Base-by-base conservation (phyloP, 306 rosid species). In the Adenanthera pavonina region DNA sequence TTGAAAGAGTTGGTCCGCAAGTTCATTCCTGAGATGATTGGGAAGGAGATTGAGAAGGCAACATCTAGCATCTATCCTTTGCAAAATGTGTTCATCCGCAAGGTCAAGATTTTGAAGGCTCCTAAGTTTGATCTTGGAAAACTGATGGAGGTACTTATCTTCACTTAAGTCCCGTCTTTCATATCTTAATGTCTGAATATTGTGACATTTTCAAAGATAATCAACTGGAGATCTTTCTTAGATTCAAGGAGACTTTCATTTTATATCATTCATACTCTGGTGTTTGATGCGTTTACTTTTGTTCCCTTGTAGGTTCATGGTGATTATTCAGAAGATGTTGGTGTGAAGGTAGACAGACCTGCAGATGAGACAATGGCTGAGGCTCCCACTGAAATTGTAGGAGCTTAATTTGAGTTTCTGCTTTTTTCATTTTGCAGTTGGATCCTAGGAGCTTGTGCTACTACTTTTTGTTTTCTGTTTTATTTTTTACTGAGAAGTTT, bases 41-140 rank as follows among this genome's bases (percentile, higher is more conserved):
- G 97, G n/a, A 95, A 91, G 57, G 97, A 91, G 72, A 91, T 95
- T 47, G 98, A 94, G 89, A 94, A 94, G 87, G 90, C 94, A 33
- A 93, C 99, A 0, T 62, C 82, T 6, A 79, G 95, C 64, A 95
- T 95, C 89, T 95, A 89, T 60, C 99, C 97, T 5, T 75, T 93
- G 46, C 97, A 95, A 81, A 91, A 95, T 54, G 97, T 95, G 30
- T 95, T 91, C 82, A 92, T 95, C 30, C 79, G 97, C 2, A 95
- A 95, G 81, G 99, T 93, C 57, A 95, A 93, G 89, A 93, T 95
- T 84, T 87, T 95, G 85, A 95, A 95, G 83, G 97, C 98, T 69
- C 99, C 99, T 0, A 95, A 95, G 87, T 95, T 93, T 70, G 98
- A 95, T 84, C 97, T 95, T 76, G 95, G 95, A 35, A 95, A 91